A percentile compares a stretch with the other conserved stretches of the same genome.
Evolutionary conservation across 2,329 filamentous ascomycete species (phyloP).

Genomic region (Cladosporium cucumerinum): DNA sequence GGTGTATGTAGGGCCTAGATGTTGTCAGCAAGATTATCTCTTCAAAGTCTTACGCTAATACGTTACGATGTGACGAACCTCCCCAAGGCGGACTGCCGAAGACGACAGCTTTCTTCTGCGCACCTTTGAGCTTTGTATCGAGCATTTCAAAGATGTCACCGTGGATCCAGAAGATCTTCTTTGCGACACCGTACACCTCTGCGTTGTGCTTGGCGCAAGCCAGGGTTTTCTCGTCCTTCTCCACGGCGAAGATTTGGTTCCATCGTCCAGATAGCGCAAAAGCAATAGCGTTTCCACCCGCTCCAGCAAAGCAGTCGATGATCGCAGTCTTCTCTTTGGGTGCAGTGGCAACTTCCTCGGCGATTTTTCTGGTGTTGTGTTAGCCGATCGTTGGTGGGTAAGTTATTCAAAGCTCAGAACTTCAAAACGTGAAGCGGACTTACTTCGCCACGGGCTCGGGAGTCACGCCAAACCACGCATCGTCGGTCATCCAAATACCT

Average conservation of each 20-base stretch:
- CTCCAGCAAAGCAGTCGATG: slow-evolving; percentile 86
- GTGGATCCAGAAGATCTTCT: slow-evolving; percentile 79
- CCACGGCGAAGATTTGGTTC: slow-evolving; percentile 82
- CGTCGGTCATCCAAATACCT: slow-evolving; percentile 84
- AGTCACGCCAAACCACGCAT: slow-evolving; percentile 96
- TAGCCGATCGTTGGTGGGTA: neutral
- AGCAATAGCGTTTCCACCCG: slow-evolving; percentile 92
- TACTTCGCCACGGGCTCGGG: slow-evolving; percentile 87
- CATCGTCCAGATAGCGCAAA: slow-evolving; percentile 79
- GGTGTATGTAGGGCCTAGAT: slow-evolving; percentile 59
- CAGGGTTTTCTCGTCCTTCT: slow-evolving; percentile 75
- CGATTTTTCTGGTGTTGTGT: slow-evolving; percentile 62
- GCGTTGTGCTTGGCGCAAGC: slow-evolving; percentile 93
- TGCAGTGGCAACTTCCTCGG: slow-evolving; percentile 62
- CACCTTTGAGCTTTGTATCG: slow-evolving; percentile 48
- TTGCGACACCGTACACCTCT: slow-evolving; percentile 72
- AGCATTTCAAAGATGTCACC: slow-evolving; percentile 82
- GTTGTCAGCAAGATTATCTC: neutral
- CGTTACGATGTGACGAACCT: slow-evolving; percentile 47
- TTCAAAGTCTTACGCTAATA: neutral
- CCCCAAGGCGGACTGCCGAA: slow-evolving; percentile 74
- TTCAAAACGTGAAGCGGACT: slow-evolving; percentile 29
- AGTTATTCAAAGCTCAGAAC: neutral
- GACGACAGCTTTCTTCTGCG: slow-evolving; percentile 54
- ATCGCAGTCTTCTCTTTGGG: slow-evolving; percentile 60